Evolutionary conservation across 768 basidiomycete species (phyloP), one percentile per base, ranked within the genome.

Genomic region (Hygrophoropsis aurantiaca): DNA sequence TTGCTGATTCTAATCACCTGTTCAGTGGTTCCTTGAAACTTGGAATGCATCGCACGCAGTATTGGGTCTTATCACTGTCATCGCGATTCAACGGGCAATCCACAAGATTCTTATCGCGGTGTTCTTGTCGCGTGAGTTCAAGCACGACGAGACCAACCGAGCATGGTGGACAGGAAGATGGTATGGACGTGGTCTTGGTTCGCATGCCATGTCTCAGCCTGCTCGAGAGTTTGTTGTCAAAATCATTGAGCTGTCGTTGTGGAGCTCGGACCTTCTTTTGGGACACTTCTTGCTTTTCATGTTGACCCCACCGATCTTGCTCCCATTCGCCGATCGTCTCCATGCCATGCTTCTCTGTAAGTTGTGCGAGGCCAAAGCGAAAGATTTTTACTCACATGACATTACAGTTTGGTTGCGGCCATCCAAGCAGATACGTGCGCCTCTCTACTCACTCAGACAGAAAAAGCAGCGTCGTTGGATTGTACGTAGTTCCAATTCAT

Each of bases 121-220:
- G 51, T 93, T 94, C 81, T 74, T 98, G 30, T 88, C 94, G 33
- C 87, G 97, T 53, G 97, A 99, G 69, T 97, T 97, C 80, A 99
- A 99, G 73, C 94, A 98, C 64, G 97, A 99, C 64, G 94, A 98
- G 70, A 94, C 92, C 27, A 98, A 98, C 71, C 79, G 92, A 21
- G 94, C 94, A 6, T 99, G 95, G 95, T 99, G 97, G 97, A 95
- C 94, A 25, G 94, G 94, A 39, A 77, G 85, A 62, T 97, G 97
- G 97, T 95, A 94, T 65, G 94, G 94, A 35, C 85, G 94, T 42
- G 93, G 93, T 4, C 79, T 99, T 20, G 94, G 95, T 35, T 60
- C 81, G 4, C 86, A 92, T 64, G 93, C 87, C 35, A 90, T 95
- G 83, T 94, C 92, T n/a, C 97, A 98, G 64, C 95, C 95, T 42